A percentile compares a stretch with the other conserved stretches of the same genome.
Conservation (phyloP, 768 basidiomycete genomes). For the Rhizopogon rudus region DNA sequence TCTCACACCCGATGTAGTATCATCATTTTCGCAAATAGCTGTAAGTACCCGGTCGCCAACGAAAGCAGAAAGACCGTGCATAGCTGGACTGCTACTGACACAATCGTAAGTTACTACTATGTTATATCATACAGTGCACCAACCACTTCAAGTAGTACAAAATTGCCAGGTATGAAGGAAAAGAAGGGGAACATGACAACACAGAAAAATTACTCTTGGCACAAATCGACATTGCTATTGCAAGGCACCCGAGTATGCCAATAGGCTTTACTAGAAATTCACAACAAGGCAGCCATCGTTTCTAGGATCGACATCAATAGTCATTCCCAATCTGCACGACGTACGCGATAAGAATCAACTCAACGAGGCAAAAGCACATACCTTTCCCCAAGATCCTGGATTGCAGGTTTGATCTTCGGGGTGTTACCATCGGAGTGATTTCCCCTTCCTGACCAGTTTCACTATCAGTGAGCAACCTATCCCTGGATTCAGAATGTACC, state of each 20-base stretch:
- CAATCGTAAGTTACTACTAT: too few species aligned
- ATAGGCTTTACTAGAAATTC: slow-evolving; percentile 4
- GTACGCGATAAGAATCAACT: not conserved
- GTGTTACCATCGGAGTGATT: slow-evolving; percentile 70
- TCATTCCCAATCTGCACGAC: slow-evolving; percentile 46
- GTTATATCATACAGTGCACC: too few species aligned
- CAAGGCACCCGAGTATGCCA: too few species aligned
- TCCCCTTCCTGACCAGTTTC: slow-evolving; percentile 55
- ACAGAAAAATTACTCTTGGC: not conserved
- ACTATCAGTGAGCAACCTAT: too few species aligned
- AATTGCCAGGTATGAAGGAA: too few species aligned
- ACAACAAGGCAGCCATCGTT: slow-evolving; percentile 83
- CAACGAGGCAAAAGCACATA: slow-evolving; percentile 22
- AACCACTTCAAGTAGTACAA: too few species aligned
- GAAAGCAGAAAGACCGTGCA: too few species aligned
- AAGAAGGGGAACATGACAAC: not conserved
- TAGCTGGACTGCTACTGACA: too few species aligned
- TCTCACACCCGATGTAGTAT: too few species aligned
- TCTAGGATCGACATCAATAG: slow-evolving; percentile 65
- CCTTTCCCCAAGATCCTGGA: slow-evolving; percentile 77
- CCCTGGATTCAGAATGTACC: not conserved
- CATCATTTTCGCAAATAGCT: too few species aligned
- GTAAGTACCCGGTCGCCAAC: too few species aligned
- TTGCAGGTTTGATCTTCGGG: slow-evolving; percentile 83
- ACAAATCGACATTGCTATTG: too few species aligned